Percentiles rank a stretch among this genome's conserved stretches.
phyloP scores from a whole-genome alignment of 2,329 filamentous ascomycete species.

The Hypomyces rosellus region DNA sequence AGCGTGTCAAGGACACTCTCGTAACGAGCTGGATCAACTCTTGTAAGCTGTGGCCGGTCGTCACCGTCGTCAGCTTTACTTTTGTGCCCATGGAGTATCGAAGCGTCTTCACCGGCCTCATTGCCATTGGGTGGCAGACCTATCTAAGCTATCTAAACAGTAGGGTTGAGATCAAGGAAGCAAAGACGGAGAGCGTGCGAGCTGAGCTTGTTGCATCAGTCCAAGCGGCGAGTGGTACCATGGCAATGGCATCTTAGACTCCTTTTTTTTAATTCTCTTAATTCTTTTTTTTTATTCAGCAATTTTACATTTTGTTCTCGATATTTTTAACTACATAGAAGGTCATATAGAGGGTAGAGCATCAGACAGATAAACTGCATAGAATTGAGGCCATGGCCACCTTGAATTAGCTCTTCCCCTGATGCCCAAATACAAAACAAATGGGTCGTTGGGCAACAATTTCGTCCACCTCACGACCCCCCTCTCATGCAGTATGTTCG shows the following conservation, averaged over 20 bases:
- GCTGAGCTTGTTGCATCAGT: neutral
- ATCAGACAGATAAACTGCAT: no score
- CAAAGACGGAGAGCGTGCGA: neutral
- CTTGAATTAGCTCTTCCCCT: no score
- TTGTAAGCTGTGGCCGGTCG: slow-evolving; percentile 80
- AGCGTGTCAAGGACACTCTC: slow-evolving; percentile 68
- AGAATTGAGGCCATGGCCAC: no score
- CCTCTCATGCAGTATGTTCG: neutral
- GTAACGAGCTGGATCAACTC: slow-evolving; percentile 72
- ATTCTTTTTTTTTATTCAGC: neutral
- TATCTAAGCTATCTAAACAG: slow-evolving; percentile 79
- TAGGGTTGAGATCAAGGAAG: slow-evolving; percentile 48
- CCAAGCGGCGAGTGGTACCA: neutral
- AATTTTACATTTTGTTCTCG: neutral
- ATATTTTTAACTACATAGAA: neutral
- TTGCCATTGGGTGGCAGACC: slow-evolving; percentile 88
- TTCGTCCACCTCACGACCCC: neutral
- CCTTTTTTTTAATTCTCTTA: neutral
- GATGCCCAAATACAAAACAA: no score
- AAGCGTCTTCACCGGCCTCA: slow-evolving; percentile 69
- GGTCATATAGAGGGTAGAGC: neutral
- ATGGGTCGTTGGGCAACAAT: no score
- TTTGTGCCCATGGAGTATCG: slow-evolving; percentile 74
- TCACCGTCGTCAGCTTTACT: slow-evolving; percentile 83
- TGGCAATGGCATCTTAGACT: neutral